A percentile compares a stretch with the other conserved stretches of the same genome.
These are phyloP conservation scores for Steccherinum ochraceum DNA, from an alignment of 768 basidiomycete species.

Conservation along the genomic window DNA sequence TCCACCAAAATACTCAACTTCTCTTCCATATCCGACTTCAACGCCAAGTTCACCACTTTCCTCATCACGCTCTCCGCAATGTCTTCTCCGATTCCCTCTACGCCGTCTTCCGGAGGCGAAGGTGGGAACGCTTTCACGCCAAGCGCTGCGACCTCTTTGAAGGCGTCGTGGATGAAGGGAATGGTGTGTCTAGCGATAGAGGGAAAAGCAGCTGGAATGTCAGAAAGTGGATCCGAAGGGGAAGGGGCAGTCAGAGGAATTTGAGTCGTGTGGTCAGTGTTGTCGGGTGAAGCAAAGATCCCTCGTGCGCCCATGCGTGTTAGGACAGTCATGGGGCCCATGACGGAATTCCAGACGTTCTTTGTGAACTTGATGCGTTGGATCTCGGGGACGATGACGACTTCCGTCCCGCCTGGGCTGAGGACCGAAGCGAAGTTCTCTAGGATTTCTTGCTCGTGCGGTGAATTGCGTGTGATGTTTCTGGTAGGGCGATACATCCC, in stretches of 20 bases:
- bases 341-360: slow-evolving; percentile 58
- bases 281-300: slow-evolving; percentile 39
- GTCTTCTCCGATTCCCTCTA: slow-evolving; percentile 40
- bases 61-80: slow-evolving; percentile 33
- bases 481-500: slow-evolving; percentile 47
- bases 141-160: slow-evolving; percentile 40
- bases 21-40: slow-evolving; percentile 36
- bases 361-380: slow-evolving; percentile 57
- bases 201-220: slow-evolving; percentile 15
- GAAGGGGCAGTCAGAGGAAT: not conserved
- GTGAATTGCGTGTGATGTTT: slow-evolving; percentile 36
- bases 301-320: slow-evolving; percentile 42
- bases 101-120: slow-evolving; percentile 27
- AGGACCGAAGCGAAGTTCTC: slow-evolving; percentile 41
- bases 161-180: slow-evolving; percentile 38
- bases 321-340: slow-evolving; percentile 48
- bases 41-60: slow-evolving; percentile 33
- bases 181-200: slow-evolving; percentile 36
- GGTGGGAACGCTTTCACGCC: slow-evolving; percentile 43
- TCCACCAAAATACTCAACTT: slow-evolving; percentile 62
- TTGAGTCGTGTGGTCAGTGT: not conserved
- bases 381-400: slow-evolving; percentile 49
- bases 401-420: slow-evolving; percentile 38
- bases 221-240: not conserved
- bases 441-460: slow-evolving; percentile 35